These are phyloP conservation scores for Dendrobium huoshanense DNA, from an alignment of 106 monocot species.

Conservation along the genomic window DNA sequence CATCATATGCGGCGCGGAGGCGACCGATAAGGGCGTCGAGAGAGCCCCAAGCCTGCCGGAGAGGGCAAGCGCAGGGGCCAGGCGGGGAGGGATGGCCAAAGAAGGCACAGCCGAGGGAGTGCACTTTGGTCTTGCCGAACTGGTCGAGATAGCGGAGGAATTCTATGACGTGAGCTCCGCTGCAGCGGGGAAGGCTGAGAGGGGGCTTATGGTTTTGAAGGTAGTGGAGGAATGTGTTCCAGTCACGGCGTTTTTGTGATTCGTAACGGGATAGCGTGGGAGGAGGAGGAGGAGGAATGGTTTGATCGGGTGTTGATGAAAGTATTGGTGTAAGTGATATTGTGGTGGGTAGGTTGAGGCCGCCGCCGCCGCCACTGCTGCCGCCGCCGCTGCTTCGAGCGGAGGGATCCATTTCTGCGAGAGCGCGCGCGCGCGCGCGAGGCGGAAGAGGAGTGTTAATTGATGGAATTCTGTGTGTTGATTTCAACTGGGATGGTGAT, in stretches of 20 bases:
- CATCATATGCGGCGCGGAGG: conserved; percentile 47
- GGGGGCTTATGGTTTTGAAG: conserved; percentile 52
- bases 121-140: conserved; percentile 62
- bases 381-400: too few species aligned
- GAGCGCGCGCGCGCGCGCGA: too few species aligned
- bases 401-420: too few species aligned
- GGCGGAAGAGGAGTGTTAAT: too few species aligned
- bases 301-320: too few species aligned
- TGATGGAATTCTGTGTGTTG: too few species aligned
- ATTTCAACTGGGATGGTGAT: too few species aligned
- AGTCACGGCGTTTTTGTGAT: conserved; percentile 61
- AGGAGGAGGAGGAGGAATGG: too few species aligned
- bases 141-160: conserved; percentile 51
- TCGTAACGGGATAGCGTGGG: conserved; percentile 28
- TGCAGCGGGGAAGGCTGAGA: conserved; percentile 37
- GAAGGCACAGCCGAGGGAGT: conserved; percentile 31
- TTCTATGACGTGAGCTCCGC: conserved; percentile 57
- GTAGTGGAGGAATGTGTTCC: conserved; percentile 63
- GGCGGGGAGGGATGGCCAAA: conserved; percentile 43
- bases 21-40: conserved; percentile 51
- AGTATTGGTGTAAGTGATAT: too few species aligned
- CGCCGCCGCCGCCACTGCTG: too few species aligned
- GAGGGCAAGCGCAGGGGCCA: conserved; percentile 37
- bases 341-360: too few species aligned
- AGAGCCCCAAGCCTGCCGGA: conserved; percentile 51